Conservation (phyloP, 352 stramenopile species). For the Blastocystis sp. region DNA sequence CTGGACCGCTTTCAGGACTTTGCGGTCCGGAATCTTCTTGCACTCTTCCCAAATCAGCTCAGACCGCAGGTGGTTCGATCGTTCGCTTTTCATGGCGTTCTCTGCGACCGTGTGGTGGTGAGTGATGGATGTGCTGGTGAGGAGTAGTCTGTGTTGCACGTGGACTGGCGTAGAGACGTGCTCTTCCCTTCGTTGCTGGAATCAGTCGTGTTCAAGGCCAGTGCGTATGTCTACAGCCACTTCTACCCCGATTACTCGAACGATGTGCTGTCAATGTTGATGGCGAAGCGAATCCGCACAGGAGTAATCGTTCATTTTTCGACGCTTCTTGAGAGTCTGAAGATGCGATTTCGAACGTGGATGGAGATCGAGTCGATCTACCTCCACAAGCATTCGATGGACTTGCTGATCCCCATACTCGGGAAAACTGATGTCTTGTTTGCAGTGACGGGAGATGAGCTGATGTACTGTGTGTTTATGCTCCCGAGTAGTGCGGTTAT, state of each 20-base stretch:
- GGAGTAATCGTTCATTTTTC: not conserved
- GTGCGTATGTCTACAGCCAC: not conserved
- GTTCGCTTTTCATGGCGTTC: not conserved
- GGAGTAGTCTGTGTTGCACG: not conserved
- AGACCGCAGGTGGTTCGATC: not conserved
- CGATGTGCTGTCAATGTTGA: not conserved
- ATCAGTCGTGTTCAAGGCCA: not conserved
- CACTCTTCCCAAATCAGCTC: not conserved
- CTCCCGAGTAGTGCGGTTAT: slow-evolving; percentile 9
- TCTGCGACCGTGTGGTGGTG: slow-evolving; percentile 38
- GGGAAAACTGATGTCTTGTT: not conserved
- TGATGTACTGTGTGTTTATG: slow-evolving; percentile 15
- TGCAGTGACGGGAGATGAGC: not conserved
- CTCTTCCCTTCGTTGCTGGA: not conserved
- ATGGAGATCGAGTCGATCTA: not conserved
- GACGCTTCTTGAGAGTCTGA: not conserved
- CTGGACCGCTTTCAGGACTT: not conserved
- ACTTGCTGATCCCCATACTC: not conserved
- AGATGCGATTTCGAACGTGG: not conserved
- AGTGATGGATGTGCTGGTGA: not conserved
- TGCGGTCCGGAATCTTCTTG: not conserved
- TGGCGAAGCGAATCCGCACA: not conserved
- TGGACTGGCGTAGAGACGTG: not conserved
- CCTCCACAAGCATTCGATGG: not conserved
- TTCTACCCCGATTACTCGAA: not conserved